phyloP scores from a whole-genome alignment of 2,329 filamentous ascomycete species.

The Aspergillus ibericus region DNA sequence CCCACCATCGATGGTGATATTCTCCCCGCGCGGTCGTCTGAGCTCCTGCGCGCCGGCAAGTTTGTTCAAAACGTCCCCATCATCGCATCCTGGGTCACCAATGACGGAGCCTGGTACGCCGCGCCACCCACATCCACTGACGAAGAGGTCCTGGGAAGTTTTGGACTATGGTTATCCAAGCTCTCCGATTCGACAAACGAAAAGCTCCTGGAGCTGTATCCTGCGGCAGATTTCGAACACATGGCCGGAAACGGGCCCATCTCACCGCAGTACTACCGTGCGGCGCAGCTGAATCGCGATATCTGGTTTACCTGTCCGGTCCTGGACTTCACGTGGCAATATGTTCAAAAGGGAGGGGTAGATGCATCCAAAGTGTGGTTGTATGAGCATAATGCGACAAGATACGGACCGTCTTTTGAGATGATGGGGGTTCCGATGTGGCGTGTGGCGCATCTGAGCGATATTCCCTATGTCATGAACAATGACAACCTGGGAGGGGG shows the following conservation, averaged over 20 bases:
- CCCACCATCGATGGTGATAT: conserved; percentile 28
- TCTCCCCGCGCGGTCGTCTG: conserved; percentile 25
- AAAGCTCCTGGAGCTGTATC: conserved; percentile 22
- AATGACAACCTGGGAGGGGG: conserved; percentile 7
- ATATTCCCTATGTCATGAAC: conserved; percentile 36
- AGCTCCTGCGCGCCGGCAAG: conserved; percentile 26
- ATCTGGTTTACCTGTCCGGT: conserved; percentile 36
- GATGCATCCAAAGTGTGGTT: conserved; percentile 20
- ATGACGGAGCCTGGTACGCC: conserved; percentile 22
- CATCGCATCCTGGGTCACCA: conserved; percentile 21
- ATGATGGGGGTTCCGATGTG: conserved; percentile 35
- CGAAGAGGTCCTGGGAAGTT: conserved; percentile 19
- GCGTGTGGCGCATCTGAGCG: conserved; percentile 35
- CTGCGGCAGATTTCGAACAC: conserved; percentile 17
- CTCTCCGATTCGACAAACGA: conserved; percentile 17
- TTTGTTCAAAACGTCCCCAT: conserved; percentile 19
- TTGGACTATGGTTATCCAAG: conserved; percentile 15
- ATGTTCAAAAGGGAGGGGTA: conserved; percentile 21
- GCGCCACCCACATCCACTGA: conserved; percentile 13
- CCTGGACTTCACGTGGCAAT: conserved; percentile 35
- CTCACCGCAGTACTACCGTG: conserved; percentile 34
- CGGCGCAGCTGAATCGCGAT: conserved; percentile 35
- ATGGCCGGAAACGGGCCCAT: conserved; percentile 18
- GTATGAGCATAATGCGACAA: conserved; percentile 33
- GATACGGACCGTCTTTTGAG: conserved; percentile 26